Conservation (phyloP, 345 rosid species). For the Citrus maxima region DNA sequence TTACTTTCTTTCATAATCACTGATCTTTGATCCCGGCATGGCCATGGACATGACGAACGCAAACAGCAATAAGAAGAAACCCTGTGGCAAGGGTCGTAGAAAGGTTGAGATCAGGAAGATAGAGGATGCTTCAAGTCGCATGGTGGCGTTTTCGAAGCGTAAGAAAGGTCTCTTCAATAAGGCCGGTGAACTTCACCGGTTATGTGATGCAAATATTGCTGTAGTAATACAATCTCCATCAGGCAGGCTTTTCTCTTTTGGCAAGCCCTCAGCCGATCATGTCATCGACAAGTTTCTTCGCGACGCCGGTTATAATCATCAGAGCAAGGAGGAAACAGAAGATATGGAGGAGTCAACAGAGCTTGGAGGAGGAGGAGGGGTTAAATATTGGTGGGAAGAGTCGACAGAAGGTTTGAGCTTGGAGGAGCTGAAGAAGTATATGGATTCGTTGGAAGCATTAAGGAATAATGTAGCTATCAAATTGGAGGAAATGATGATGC, state of each 20-base stretch:
- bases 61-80: background rate
- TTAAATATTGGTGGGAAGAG: slow-evolving; percentile 9
- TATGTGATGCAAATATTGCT: slow-evolving; percentile 22
- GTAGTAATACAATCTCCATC: slow-evolving; percentile 17
- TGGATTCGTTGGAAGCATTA: background rate
- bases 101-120: slow-evolving; percentile 29
- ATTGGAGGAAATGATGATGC: background rate
- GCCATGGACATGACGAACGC: too few relatives aligned
- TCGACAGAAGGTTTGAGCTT: background rate
- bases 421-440: background rate
- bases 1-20: background rate
- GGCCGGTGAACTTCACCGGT: slow-evolving; percentile 12
- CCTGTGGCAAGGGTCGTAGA: slow-evolving; percentile 9
- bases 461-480: background rate
- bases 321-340: background rate
- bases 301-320: background rate
- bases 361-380: background rate
- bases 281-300: background rate
- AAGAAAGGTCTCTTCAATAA: slow-evolving; percentile 29
- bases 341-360: background rate
- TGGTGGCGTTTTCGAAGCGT: slow-evolving; percentile 28
- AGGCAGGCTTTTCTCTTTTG: slow-evolving; percentile 10
- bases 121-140: slow-evolving; percentile 14
- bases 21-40: too few relatives aligned
- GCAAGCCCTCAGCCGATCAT: background rate